Percentiles rank a stretch among this genome's conserved stretches.
These are phyloP conservation scores for Epichloe coenophiala DNA, from an alignment of 2,329 filamentous ascomycete genomes.

Conservation along the genomic window DNA sequence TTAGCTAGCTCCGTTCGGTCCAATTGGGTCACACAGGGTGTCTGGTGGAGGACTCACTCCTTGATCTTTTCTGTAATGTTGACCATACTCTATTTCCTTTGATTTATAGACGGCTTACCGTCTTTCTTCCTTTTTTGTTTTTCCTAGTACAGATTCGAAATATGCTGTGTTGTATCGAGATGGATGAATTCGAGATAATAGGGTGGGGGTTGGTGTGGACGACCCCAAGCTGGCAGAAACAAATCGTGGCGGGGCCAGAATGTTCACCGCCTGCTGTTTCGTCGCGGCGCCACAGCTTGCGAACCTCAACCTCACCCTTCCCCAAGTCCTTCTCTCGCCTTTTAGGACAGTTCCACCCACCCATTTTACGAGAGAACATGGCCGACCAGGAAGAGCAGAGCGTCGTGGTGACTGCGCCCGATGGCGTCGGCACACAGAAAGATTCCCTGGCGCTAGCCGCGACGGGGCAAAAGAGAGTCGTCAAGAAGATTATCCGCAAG, in stretches of 20 bases:
- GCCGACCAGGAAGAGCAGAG: constrained; percentile 18
- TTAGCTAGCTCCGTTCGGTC: constrained; percentile 9
- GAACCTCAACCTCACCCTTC: not conserved
- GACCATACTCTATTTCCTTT: constrained; percentile 55
- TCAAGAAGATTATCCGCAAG: constrained; percentile 84
- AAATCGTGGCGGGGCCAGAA: not conserved
- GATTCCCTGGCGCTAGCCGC: constrained; percentile 22
- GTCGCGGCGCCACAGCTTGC: not conserved
- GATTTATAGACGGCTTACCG: constrained; percentile 19
- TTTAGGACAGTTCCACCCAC: too few species aligned
- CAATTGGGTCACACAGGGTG: not conserved
- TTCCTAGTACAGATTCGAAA: not conserved
- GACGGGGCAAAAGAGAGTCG: constrained; percentile 39
- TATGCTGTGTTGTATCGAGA: not conserved
- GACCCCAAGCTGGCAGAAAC: constrained; percentile 1
- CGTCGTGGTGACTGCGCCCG: constrained; percentile 4
- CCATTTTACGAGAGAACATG: constrained; percentile 12
- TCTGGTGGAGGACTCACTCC: constrained; percentile 49
- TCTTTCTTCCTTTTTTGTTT: constrained; percentile 7
- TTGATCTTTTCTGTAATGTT: constrained; percentile 99
- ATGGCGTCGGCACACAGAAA: constrained; percentile 1
- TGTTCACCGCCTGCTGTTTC: constrained; percentile 2
- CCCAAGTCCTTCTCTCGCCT: not conserved
- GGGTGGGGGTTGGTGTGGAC: not conserved
- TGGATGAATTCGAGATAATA: not conserved